phyloP scores from a whole-genome alignment of 2,329 filamentous ascomycete species.

The Sarocladium oryzae region DNA sequence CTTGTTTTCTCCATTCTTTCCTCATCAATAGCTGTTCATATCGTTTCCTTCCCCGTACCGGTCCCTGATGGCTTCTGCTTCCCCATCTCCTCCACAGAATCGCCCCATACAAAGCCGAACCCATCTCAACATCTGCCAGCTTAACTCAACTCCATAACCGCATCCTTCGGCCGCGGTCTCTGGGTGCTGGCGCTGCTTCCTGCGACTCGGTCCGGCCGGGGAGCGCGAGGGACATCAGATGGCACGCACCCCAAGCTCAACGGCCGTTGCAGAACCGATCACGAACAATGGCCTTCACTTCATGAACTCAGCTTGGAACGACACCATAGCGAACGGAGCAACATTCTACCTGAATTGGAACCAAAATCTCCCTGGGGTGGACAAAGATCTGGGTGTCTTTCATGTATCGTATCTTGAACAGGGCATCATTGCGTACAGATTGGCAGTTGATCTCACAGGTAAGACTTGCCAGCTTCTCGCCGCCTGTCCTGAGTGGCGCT shows the following conservation, averaged over 20 bases:
- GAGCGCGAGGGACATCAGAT: conserved; percentile 12
- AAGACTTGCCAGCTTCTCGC: conserved; percentile 11
- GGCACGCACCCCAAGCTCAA: conserved; percentile 9
- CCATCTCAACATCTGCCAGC: neutral
- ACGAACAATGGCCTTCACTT: conserved; percentile 23
- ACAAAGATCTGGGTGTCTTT: conserved; percentile 22
- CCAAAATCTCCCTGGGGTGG: conserved; percentile 17
- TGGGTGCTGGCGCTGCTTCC: conserved; percentile 1
- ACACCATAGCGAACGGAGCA: conserved; percentile 25
- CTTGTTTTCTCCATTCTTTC: conserved; percentile 3
- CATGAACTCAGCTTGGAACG: conserved; percentile 27
- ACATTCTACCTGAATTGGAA: conserved; percentile 25
- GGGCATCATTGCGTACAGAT: conserved; percentile 22
- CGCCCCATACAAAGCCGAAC: neutral
- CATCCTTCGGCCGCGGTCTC: neutral
- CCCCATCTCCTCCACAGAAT: conserved; percentile 3
- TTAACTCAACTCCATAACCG: neutral
- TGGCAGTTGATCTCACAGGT: conserved; percentile 25
- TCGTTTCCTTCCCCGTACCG: neutral
- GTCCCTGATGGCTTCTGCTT: neutral
- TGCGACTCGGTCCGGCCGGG: conserved; percentile 10
- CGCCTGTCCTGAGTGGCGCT: too few relatives aligned
- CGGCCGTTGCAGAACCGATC: conserved; percentile 7
- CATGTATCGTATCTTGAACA: conserved; percentile 24
- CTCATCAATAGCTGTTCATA: conserved; percentile 1